These are phyloP conservation scores for Kurtzmaniella quercitrusa DNA, from an alignment of 1,139 yeast genomes.

Conservation along the genomic window DNA sequence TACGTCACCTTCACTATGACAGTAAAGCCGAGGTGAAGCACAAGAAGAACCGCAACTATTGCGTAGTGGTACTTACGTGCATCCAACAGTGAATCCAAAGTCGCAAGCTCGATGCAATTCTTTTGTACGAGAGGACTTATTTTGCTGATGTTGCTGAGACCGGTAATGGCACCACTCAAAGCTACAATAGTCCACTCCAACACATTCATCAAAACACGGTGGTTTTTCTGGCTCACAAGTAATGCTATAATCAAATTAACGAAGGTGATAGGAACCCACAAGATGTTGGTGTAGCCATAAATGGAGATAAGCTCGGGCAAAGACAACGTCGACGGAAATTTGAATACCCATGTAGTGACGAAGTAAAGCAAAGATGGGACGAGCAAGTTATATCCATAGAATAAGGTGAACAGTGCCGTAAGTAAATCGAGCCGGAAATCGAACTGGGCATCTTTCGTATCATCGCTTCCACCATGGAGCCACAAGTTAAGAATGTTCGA, in stretches of 20 bases:
- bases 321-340: constrained; percentile 38
- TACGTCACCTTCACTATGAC: constrained; percentile 46
- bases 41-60: constrained; percentile 25
- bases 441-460: constrained; percentile 31
- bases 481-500: constrained; percentile 42
- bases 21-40: constrained; percentile 42
- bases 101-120: constrained; percentile 28
- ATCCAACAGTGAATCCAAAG: constrained; percentile 18
- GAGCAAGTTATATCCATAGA: constrained; percentile 69
- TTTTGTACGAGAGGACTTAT: constrained; percentile 38
- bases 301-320: constrained; percentile 49
- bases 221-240: constrained; percentile 34
- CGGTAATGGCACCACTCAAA: constrained; percentile 45
- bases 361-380: constrained; percentile 56
- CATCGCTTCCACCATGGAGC: constrained; percentile 33
- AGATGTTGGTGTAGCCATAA: constrained; percentile 74
- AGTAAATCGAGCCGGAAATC: constrained; percentile 60
- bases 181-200: constrained; percentile 47
- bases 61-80: constrained; percentile 18
- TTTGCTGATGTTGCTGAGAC: constrained; percentile 43
- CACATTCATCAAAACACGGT: constrained; percentile 29
- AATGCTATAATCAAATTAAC: constrained; percentile 48
- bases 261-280: constrained; percentile 77
- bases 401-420: constrained; percentile 59
- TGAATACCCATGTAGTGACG: constrained; percentile 39